A percentile compares a stretch with the other conserved stretches of the same genome.
Evolutionary conservation across 495 filamentous ascomycete genomes (phyloP).

Genomic region (Penicillium cataractarum): DNA sequence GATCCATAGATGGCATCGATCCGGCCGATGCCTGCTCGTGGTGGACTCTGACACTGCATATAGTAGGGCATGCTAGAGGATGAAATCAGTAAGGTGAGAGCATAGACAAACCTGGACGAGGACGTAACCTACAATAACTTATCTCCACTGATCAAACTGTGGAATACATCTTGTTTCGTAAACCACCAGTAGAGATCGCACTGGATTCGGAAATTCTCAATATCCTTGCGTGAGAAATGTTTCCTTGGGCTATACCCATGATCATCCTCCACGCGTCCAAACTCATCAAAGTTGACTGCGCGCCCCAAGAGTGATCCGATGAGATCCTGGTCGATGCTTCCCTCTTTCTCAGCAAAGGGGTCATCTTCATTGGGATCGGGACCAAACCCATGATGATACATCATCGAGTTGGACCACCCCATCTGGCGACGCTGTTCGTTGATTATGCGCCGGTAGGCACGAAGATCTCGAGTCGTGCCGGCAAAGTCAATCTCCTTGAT

Average conservation of each 20-base stretch:
- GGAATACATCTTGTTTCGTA: conserved; percentile 87
- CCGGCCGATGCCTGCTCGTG: conserved; percentile 76
- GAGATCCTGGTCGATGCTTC: conserved; percentile 43
- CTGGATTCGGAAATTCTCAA: conserved; percentile 77
- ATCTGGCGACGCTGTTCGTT: conserved; percentile 29
- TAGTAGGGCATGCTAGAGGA: conserved; percentile 71
- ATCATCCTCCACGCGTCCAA: conserved; percentile 44
- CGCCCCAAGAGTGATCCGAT: conserved; percentile 50
- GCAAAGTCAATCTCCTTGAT: conserved; percentile 81
- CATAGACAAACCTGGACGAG: background rate
- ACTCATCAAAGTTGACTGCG: conserved; percentile 48
- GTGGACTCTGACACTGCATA: conserved; percentile 81
- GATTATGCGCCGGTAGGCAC: conserved; percentile 48
- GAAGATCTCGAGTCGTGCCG: conserved; percentile 70
- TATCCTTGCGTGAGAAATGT: conserved; percentile 67
- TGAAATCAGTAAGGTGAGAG: background rate
- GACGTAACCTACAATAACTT: conserved; percentile 70
- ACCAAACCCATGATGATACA: conserved; percentile 24
- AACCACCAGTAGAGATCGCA: conserved; percentile 97
- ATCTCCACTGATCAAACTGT: conserved; percentile 87
- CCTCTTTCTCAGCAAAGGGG: conserved; percentile 49
- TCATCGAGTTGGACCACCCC: conserved; percentile 18
- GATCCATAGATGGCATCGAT: conserved; percentile 84
- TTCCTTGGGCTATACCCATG: conserved; percentile 23
- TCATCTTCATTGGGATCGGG: conserved; percentile 38